Percentiles rank a stretch among this genome's conserved stretches.
phyloP scores from a whole-genome alignment of 306 rosid genomes.

The Dryas octopetala region DNA sequence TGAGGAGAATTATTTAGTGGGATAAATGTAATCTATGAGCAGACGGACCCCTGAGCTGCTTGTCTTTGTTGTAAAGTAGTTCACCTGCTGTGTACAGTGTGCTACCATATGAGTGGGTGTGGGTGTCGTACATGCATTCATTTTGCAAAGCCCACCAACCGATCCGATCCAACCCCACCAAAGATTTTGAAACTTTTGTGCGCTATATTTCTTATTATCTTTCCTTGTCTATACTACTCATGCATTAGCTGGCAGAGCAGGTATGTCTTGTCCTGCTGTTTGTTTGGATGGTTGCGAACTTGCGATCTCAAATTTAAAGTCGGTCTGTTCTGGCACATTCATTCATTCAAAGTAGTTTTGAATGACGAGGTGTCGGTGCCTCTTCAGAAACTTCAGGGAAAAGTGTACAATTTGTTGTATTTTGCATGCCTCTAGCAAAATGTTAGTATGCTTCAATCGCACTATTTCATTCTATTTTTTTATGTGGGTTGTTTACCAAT shows the following conservation, averaged over 20 bases:
- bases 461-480: too few species aligned
- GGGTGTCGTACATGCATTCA: slow-evolving; percentile 36
- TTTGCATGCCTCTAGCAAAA: background rate
- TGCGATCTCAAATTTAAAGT: slow-evolving; percentile 21
- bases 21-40: slow-evolving; percentile 13
- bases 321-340: background rate
- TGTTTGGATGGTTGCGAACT: slow-evolving; percentile 25
- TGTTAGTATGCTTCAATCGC: too few species aligned
- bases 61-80: slow-evolving; percentile 41
- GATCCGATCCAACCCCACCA: slow-evolving; percentile 40
- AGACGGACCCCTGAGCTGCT: slow-evolving; percentile 30
- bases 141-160: slow-evolving; percentile 43
- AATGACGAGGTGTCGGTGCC: slow-evolving; percentile 57
- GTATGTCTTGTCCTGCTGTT: slow-evolving; percentile 57
- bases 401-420: background rate
- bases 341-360: slow-evolving; percentile 21
- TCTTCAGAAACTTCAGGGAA: background rate
- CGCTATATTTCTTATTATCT: slow-evolving; percentile 11
- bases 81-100: slow-evolving; percentile 14
- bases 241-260: slow-evolving; percentile 79
- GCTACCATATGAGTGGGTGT: background rate
- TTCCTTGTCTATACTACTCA: slow-evolving; percentile 42
- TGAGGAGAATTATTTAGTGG: background rate
- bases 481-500: too few species aligned
- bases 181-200: slow-evolving; percentile 23